Evolutionary conservation across 108 stramenopile species (phyloP), one percentile per base, ranked within the genome.

Genomic region (Fragilariopsis cylindrus): DNA sequence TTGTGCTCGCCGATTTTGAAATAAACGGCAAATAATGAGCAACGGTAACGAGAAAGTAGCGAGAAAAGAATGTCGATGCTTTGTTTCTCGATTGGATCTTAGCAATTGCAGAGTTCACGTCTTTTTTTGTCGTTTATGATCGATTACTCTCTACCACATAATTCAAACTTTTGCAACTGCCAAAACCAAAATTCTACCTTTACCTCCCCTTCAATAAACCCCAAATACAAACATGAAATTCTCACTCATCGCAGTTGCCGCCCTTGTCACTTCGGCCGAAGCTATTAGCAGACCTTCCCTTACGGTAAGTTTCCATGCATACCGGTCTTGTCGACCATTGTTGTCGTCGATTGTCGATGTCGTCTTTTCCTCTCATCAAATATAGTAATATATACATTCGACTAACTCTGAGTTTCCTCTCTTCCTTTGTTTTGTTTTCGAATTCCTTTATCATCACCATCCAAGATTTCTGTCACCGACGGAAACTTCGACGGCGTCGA

Each of bases 401-500:
- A 40, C 11, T 13, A 39, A 39, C 19, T 39, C 41, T 46, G 48
- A 71, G 52, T 60, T 48, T 42, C 57, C 54, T 69, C 65, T 70
- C 48, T 53, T 62, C 19, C 11, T 49, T 19, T 7, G 7, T 71
- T 16, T 7, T 45, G 8, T 57, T 11, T 45, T 12, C 21, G 12
- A 7, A 19, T 7, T 45, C 9, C 0, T 66, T 66, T 7, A 41
- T 41, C 39, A 45, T 74, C 5, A 41, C 66, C 44, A n/a, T 40
- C 72, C 13, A 73, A 95, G 94, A 86, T 95, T 73, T 87, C 87
- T 18, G 89, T 95, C 40, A 82, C 81, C 39, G 91, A 95, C 67
- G 94, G 94, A 70, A 91, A 86, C 69, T 92, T 92, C 65, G 87
- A 88, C 62, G 93, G 89, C 49, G 72, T 92, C 67, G 94, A 89